phyloP scores from a whole-genome alignment of 2,329 filamentous ascomycete species.

The Xylariales sp. region DNA sequence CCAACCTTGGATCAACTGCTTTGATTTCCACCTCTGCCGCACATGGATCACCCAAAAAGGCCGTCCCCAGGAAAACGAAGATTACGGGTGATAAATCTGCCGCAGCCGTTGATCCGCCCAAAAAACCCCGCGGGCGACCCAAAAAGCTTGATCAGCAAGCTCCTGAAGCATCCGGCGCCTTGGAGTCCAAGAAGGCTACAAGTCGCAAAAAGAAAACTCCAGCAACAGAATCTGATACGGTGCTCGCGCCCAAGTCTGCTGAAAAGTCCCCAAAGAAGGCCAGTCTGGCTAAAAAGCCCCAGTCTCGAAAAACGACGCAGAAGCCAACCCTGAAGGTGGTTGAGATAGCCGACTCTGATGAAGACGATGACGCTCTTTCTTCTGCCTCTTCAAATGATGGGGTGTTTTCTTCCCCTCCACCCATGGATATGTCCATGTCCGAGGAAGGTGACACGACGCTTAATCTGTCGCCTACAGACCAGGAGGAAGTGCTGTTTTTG shows the following conservation, averaged over 20 bases:
- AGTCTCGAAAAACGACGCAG: constrained; percentile 12
- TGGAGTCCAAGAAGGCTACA: constrained; percentile 14
- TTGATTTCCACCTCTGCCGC: constrained; percentile 16
- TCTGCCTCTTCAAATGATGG: constrained; percentile 29
- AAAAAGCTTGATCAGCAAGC: constrained; percentile 26
- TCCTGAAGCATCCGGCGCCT: constrained; percentile 4
- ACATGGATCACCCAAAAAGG: constrained; percentile 22
- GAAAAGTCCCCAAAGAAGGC: neutral
- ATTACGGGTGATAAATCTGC: constrained; percentile 2
- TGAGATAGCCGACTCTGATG: constrained; percentile 52
- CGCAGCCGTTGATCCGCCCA: constrained; percentile 15
- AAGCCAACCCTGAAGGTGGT: constrained; percentile 21
- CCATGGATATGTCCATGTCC: constrained; percentile 34
- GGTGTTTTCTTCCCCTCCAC: constrained; percentile 39
- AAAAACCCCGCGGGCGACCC: constrained; percentile 36
- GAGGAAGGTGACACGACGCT: constrained; percentile 41
- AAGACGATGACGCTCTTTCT: constrained; percentile 26
- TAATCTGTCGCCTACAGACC: constrained; percentile 35
- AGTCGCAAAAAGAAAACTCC: constrained; percentile 22
- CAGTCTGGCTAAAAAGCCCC: constrained; percentile 3
- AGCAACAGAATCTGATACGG: neutral
- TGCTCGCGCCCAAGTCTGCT: neutral
- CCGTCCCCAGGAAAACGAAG: constrained; percentile 11
- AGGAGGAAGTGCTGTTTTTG: constrained; percentile 42
- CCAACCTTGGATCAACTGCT: neutral